phyloP scores from a whole-genome alignment of 148 eudicot species.

The Polygonum maritimum region DNA sequence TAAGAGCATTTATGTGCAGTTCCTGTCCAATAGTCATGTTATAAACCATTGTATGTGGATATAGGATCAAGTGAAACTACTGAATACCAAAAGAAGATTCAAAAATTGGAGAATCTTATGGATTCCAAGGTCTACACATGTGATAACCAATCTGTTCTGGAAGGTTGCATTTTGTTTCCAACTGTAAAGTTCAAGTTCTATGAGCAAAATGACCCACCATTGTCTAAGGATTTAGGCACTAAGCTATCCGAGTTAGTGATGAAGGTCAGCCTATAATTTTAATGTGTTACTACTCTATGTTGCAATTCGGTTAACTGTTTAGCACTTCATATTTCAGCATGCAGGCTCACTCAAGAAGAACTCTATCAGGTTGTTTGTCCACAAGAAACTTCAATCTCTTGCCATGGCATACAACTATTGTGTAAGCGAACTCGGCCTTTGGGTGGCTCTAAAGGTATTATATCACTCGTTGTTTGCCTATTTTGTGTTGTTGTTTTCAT shows the following conservation, averaged over 20 bases:
- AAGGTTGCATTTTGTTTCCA: conserved; percentile 45
- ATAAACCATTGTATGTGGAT: conserved; percentile 9
- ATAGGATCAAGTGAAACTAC: conserved; percentile 31
- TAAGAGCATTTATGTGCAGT: too few species aligned
- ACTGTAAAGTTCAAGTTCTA: conserved; percentile 43
- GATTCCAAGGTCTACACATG: conserved; percentile 84
- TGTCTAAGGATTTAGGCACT: conserved; percentile 15
- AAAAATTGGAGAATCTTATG: conserved; percentile 65
- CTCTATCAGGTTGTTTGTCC: conserved; percentile 24
- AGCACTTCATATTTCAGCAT: conserved; percentile 32
- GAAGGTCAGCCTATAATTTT: conserved; percentile 27
- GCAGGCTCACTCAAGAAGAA: conserved; percentile 17
- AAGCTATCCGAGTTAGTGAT: conserved; percentile 20
- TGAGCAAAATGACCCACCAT: conserved; percentile 27
- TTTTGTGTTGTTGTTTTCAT: background rate
- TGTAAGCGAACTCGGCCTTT: conserved; percentile 67
- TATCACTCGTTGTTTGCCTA: background rate
- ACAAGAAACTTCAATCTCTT: conserved; percentile 32
- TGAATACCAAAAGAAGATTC: conserved; percentile 53
- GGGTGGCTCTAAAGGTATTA: conserved; percentile 65
- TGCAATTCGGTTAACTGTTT: background rate
- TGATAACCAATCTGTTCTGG: conserved; percentile 49
- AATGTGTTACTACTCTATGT: background rate
- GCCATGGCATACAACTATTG: conserved; percentile 42
- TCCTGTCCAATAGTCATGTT: too few species aligned